These are phyloP conservation scores for Aspergillus sp. DNA, from an alignment of 2,329 filamentous ascomycete genomes.

Conservation along the genomic window DNA sequence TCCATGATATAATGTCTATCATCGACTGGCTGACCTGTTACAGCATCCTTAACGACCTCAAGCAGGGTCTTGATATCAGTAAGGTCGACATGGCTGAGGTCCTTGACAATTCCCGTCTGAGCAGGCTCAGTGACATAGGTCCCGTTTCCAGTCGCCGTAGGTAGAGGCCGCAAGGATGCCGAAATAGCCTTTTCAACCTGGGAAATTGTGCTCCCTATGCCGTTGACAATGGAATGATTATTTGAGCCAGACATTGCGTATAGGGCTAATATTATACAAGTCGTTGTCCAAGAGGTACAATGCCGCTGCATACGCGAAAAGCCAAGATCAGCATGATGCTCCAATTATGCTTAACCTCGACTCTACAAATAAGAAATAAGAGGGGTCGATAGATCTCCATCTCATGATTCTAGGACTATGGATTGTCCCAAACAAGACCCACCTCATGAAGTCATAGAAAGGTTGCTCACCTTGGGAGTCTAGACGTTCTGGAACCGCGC, in stretches of 20 bases:
- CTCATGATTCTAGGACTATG: neutral
- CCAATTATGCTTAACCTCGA: neutral
- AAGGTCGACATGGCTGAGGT: constrained; percentile 51
- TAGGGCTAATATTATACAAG: neutral
- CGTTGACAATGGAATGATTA: constrained; percentile 28
- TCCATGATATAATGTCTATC: constrained; percentile 67
- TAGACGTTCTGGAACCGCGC: neutral
- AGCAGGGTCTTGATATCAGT: constrained; percentile 46
- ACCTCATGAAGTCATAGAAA: neutral
- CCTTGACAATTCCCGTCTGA: constrained; percentile 42
- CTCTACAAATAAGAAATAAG: neutral
- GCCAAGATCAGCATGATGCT: neutral
- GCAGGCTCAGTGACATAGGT: constrained; percentile 40
- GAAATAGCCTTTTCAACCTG: constrained; percentile 43
- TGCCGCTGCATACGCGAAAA: neutral
- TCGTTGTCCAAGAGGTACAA: neutral
- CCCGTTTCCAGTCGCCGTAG: constrained; percentile 44
- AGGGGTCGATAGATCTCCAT: neutral
- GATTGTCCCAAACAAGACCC: neutral
- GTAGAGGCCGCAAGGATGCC: constrained; percentile 45
- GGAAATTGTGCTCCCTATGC: constrained; percentile 38
- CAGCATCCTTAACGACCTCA: constrained; percentile 43
- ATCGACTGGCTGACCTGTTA: constrained; percentile 57
- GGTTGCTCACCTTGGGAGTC: constrained; percentile 1
- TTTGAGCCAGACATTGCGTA: constrained; percentile 24